These are phyloP conservation scores for Pythium diclinum DNA, from an alignment of 352 stramenopile genomes.

Conservation along the genomic window DNA sequence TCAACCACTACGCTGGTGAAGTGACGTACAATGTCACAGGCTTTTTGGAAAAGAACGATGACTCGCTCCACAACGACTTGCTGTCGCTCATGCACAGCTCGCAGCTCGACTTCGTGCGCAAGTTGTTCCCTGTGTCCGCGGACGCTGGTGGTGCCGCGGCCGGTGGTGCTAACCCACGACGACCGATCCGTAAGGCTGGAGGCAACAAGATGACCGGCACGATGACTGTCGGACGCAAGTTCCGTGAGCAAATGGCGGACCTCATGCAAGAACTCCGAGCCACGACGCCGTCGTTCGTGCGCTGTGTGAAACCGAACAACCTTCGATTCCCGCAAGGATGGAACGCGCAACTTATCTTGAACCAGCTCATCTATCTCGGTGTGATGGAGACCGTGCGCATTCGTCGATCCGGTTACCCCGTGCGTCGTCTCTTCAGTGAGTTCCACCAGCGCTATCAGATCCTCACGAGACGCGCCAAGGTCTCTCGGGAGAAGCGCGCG, in stretches of 20 bases:
- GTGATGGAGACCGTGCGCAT: conserved; percentile 91
- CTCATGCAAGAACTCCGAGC: conserved; percentile 84
- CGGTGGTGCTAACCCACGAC: conserved; percentile 42
- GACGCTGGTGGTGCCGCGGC: conserved; percentile 28
- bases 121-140: conserved; percentile 60
- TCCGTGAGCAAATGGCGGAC: conserved; percentile 87
- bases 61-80: conserved; percentile 92
- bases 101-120: conserved; percentile 73
- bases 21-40: conserved; percentile 95
- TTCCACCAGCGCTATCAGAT: conserved; percentile 89
- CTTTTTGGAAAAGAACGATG: conserved; percentile 98
- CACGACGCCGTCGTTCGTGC: conserved; percentile 86
- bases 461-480: conserved; percentile 59
- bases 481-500: conserved; percentile 48
- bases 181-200: conserved; percentile 66
- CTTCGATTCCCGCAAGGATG: conserved; percentile 81
- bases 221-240: conserved; percentile 89
- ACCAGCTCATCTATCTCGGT: conserved; percentile 87
- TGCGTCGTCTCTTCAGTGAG: conserved; percentile 82
- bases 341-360: conserved; percentile 85
- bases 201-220: conserved; percentile 88
- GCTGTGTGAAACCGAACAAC: conserved; percentile 93
- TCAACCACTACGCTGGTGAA: conserved; percentile 96
- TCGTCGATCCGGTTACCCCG: conserved; percentile 81
- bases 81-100: conserved; percentile 87